Evolutionary conservation across 1,139 yeast species (phyloP).

Genomic region (Debaryomyces psychrophilus): DNA sequence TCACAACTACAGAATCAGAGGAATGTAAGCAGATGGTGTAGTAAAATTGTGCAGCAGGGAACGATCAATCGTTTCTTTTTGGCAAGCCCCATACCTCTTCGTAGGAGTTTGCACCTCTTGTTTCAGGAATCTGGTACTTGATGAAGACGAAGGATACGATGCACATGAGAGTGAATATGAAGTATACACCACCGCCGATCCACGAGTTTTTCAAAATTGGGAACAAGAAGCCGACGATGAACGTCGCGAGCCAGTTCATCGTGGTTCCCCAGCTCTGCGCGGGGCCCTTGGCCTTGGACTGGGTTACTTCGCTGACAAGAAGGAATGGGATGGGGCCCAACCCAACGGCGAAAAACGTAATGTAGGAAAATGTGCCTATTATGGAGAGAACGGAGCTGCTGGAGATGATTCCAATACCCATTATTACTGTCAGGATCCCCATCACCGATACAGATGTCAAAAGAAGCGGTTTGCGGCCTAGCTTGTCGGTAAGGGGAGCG

Average conservation of each 20-base stretch:
- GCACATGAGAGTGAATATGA: constrained; percentile 67
- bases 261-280: constrained; percentile 95
- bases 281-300: constrained; percentile 72
- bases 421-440: constrained; percentile 63
- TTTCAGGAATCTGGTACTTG: constrained; percentile 65
- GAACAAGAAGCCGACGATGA: constrained; percentile 76
- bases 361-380: constrained; percentile 69
- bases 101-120: constrained; percentile 65
- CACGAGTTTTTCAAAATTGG: constrained; percentile 63
- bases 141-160: constrained; percentile 52
- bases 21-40: neutral
- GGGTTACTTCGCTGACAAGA: constrained; percentile 86
- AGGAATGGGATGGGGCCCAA: constrained; percentile 94
- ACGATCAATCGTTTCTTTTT: constrained; percentile 5
- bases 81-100: constrained; percentile 59
- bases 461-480: constrained; percentile 78
- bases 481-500: constrained; percentile 70
- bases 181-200: constrained; percentile 82
- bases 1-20: neutral
- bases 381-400: constrained; percentile 58
- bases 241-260: constrained; percentile 90
- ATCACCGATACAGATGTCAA: constrained; percentile 67
- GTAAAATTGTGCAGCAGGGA: neutral
- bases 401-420: constrained; percentile 66
- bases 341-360: constrained; percentile 86